These are phyloP conservation scores for Eucalyptus pauciflora DNA, from an alignment of 345 rosid genomes.

Conservation along the genomic window DNA sequence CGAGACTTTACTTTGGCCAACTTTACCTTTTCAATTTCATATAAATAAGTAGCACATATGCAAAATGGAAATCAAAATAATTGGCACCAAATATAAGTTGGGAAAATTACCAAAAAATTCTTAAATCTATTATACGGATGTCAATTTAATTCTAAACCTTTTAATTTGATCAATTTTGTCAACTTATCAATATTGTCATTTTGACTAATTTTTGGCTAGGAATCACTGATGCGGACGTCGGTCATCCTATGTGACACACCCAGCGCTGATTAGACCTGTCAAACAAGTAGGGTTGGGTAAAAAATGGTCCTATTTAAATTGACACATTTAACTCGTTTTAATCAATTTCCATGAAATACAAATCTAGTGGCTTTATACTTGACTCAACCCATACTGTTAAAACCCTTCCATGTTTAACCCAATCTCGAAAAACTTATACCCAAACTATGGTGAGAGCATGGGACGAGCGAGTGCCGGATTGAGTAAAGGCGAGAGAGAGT, in stretches of 20 bases:
- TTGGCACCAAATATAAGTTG: not conserved
- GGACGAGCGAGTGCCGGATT: fast-evolving
- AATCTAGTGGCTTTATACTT: too few relatives aligned
- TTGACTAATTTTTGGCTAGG: not conserved
- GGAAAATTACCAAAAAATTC: not conserved
- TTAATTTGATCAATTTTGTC: not conserved
- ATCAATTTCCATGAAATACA: not conserved
- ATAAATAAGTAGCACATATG: not conserved
- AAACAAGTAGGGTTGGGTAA: too few relatives aligned
- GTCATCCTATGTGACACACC: not conserved
- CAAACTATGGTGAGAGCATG: not conserved
- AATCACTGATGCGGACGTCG: too few relatives aligned
- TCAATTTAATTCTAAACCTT: not conserved
- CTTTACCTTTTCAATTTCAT: not conserved
- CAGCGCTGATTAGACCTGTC: not conserved
- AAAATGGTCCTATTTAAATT: not conserved
- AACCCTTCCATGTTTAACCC: not conserved
- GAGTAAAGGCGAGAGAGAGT: not conserved
- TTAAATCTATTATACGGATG: not conserved
- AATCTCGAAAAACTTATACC: not conserved
- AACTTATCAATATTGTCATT: not conserved
- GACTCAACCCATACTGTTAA: not conserved
- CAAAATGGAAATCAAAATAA: not conserved
- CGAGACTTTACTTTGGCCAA: not conserved
- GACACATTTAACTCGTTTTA: not conserved